phyloP scores from a whole-genome alignment of 495 filamentous ascomycete species.

The Aspergillus nidulans region DNA sequence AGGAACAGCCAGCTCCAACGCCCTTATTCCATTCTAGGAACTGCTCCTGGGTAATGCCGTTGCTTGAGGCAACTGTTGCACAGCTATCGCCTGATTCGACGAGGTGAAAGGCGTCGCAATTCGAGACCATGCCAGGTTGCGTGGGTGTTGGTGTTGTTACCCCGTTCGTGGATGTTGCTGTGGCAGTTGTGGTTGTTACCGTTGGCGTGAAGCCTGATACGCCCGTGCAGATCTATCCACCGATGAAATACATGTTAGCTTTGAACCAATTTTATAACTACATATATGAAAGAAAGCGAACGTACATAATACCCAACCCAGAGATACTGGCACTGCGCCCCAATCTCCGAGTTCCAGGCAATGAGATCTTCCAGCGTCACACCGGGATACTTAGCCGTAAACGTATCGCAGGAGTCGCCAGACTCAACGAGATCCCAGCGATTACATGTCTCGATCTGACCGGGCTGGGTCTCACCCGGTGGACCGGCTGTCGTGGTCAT shows the following conservation, averaged over 20 bases:
- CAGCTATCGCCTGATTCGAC: constrained; percentile 9
- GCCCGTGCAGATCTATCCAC: constrained; percentile 3
- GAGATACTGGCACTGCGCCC: not conserved
- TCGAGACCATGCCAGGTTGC: constrained; percentile 14
- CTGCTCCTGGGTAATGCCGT: not conserved
- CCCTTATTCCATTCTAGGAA: not conserved
- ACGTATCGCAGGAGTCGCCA: not conserved
- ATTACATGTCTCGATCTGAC: constrained; percentile 1
- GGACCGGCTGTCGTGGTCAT: not conserved
- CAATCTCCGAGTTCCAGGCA: constrained; percentile 1
- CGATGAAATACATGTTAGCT: no score
- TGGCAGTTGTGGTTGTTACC: not conserved
- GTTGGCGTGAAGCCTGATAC: not conserved
- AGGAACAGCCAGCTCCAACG: not conserved
- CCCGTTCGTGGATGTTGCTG: constrained; percentile 2
- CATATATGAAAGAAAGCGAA: no score
- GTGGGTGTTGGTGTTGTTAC: constrained; percentile 18
- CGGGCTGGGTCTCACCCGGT: not conserved
- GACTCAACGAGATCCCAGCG: constrained; percentile 2
- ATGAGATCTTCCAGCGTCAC: not conserved
- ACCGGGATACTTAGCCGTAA: not conserved
- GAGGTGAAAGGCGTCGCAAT: constrained; percentile 15
- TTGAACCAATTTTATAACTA: no score
- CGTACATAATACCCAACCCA: constrained; percentile 3
- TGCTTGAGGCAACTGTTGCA: no score